Evolutionary conservation across 192 early-diverging fungal genomes (phyloP), one percentile per base, ranked within the genome.

Genomic region (Coemansia sp.): DNA sequence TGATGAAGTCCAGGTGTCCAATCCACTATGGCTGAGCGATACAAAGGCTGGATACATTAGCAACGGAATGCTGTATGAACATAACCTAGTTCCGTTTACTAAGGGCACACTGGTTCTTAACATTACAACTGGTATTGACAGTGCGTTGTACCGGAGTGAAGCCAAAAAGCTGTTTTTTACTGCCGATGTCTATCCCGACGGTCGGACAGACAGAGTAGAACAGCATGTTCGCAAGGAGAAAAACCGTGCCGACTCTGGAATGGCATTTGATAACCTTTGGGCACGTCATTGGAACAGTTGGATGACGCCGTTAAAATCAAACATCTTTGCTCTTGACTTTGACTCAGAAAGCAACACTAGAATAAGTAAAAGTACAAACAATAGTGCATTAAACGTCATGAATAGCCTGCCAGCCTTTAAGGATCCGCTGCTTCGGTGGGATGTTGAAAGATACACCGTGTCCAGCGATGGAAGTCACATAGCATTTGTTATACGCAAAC

Each of bases 231-330:
- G 81, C 81, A 56, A 67, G 76, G 73, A 69, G 15, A 70, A 69
- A 26, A 63, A 41, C 16, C 61, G 76, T n/a, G 76, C 69, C 22
- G 86, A 90, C 57, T 84, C 88, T 6, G 90, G 84, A 18, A 43
- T 84, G 21, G 87, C 80, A 11, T 91, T 77, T 70, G 87, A 91
- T 63, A 70, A 87, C 15, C 76, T 94, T 52, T 90, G 89, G 87
- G 87, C 90, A 18, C 84, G 92, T 32, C 91, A 92, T 69, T 94
- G 92, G 92, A 88, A 94, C 73, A 71, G 77, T 16, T 90, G 85
- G 71, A 76, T 83, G 48, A 72, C 82, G 18, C 71, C 81, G 36
- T 82, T 87, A 73, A 87, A 86, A 62, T 78, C 87, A 56, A 85
- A 84, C 19, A 71, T 90, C 46, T 89, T 90, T 76, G 63, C 78